Evolutionary conservation across 2,329 filamentous ascomycete genomes (phyloP), one percentile per base, ranked within the genome.

Genomic region (Fusarium mundagurra): DNA sequence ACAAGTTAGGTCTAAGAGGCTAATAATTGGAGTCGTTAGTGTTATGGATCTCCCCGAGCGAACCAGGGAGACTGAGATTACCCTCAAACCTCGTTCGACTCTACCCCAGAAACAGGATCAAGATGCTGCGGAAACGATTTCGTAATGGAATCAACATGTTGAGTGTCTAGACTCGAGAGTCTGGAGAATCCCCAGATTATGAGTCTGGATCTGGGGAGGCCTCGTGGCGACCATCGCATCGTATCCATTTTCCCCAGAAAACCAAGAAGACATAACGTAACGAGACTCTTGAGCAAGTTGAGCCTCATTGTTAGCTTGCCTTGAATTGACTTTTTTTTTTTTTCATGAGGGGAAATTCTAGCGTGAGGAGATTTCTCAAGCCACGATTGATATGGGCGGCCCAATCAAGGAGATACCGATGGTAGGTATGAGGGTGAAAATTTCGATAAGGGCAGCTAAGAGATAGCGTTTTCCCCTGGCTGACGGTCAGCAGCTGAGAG

Each of bases 381-480:
- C 67, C 67, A 67, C 64, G 54, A 67, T 65, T 27, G 51, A 60
- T 50, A 64, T 69, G 66, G 65, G 47, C 31, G 60, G 67, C 24
- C 69, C 66, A 74, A 74, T 75, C 64, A 75, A 78, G 73, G 75
- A 69, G 36, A 65, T 51, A 66, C 75, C 76, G 72, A 76, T 69
- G 67, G 72, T 53, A 60, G 67, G 72, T 53, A 60, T 29, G 47
- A 57, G 24, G 13, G 44, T 45, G 43, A 51, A 66, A 61, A 47
- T 27, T 18, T 63, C 47, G 33, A 44, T 51, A 27, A 51, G 34
- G 22, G 48, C 45, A 47, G 48, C 60, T 50, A 67, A 55, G 27
- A 59, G 71, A 74, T 70, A 64, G 55, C 33, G 60, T 34, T 61
- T 71, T 58, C 18, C 31, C 41, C 31, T 60, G 39, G 36, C 50